These are phyloP conservation scores for Globisporangium nagaii DNA, from an alignment of 352 stramenopile genomes.

Conservation along the genomic window DNA sequence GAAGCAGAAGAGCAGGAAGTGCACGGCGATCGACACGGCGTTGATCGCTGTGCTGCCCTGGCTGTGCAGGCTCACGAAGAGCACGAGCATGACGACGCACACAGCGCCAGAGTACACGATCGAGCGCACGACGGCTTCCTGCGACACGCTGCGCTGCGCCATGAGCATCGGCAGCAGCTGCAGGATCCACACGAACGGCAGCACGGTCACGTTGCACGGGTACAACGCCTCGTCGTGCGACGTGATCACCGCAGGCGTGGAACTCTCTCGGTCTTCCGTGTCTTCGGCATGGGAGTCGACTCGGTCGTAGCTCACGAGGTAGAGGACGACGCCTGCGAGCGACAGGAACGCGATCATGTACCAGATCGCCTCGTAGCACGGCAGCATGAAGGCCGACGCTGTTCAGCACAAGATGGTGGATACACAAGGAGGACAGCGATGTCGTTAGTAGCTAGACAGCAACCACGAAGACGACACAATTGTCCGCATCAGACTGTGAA, in stretches of 20 bases:
- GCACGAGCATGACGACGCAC: constrained; percentile 49
- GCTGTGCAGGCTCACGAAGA: constrained; percentile 54
- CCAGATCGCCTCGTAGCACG: constrained; percentile 82
- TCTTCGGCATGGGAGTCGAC: constrained; percentile 15
- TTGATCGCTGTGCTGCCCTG: constrained; percentile 40
- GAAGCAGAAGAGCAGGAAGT: constrained; percentile 53
- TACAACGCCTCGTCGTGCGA: constrained; percentile 25
- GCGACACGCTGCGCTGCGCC: constrained; percentile 76
- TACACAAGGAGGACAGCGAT: constrained; percentile 2
- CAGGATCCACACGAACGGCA: constrained; percentile 70
- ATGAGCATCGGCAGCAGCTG: constrained; percentile 83
- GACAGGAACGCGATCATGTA: constrained; percentile 71
- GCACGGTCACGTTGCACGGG: constrained; percentile 46
- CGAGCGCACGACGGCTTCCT: constrained; percentile 62
- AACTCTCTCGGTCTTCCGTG: too few species aligned
- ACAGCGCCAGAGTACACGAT: constrained; percentile 65
- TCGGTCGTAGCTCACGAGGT: constrained; percentile 40
- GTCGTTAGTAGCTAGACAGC: neutral
- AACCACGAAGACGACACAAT: neutral
- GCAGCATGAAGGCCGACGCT: constrained; percentile 85
- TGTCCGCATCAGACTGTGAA: too few species aligned
- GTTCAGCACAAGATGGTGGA: too few species aligned
- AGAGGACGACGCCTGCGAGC: constrained; percentile 42
- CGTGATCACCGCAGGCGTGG: constrained; percentile 1
- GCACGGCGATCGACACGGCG: constrained; percentile 43